A percentile compares a stretch with the other conserved stretches of the same genome.
Conservation (phyloP, 2,329 filamentous ascomycete genomes). For the Neopestalotiopsis clavispora region DNA sequence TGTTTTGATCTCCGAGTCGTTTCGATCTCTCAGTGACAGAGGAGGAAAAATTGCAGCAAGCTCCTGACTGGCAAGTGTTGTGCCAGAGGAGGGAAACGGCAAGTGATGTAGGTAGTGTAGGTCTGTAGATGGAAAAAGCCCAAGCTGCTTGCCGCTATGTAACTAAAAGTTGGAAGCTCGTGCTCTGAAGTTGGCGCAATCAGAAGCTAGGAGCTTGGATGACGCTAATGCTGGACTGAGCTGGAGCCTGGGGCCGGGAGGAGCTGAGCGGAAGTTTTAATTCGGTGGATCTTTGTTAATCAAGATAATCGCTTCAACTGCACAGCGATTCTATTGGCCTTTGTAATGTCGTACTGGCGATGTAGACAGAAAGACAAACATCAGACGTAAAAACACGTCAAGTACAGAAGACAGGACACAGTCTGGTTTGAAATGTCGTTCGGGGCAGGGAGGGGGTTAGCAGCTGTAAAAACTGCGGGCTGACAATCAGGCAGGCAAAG, state of each 20-base stretch:
- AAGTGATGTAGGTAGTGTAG: not conserved
- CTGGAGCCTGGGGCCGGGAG: not conserved
- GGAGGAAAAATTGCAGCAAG: not conserved
- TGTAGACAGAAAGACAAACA: not conserved
- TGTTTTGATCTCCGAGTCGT: not conserved
- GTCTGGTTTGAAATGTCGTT: no score
- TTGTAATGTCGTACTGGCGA: not conserved
- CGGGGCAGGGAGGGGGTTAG: not conserved
- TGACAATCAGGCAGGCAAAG: not conserved
- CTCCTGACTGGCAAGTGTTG: not conserved
- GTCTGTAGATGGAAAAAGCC: not conserved
- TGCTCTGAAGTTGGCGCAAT: slow-evolving; percentile 9
- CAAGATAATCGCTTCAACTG: not conserved
- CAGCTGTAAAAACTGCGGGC: not conserved
- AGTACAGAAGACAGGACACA: not conserved
- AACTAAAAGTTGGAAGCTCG: slow-evolving; percentile 12
- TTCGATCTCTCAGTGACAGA: not conserved
- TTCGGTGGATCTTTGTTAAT: slow-evolving; percentile 4
- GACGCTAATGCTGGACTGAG: slow-evolving; percentile 8
- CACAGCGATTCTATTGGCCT: not conserved
- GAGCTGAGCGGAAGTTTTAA: not conserved
- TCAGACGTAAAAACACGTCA: not conserved
- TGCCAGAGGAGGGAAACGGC: not conserved
- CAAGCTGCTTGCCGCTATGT: not conserved
- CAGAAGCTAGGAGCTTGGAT: slow-evolving; percentile 13